Evolutionary conservation across 352 stramenopile species (phyloP), one percentile per base, ranked within the genome.

Genomic region (Phytophthora ohioensis): DNA sequence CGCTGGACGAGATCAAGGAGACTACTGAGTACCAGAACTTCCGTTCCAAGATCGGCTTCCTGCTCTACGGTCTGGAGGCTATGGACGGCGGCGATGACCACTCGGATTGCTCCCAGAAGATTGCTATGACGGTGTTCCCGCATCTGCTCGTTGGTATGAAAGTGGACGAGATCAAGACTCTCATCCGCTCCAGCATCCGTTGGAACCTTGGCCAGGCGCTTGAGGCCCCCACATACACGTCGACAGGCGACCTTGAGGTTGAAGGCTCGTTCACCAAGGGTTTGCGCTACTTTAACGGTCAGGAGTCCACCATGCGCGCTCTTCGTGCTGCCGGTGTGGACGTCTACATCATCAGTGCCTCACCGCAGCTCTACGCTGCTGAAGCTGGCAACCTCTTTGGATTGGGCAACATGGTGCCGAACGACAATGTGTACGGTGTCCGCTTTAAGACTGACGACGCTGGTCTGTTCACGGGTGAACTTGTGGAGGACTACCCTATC

Each of bases 281-380:
- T 3, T 58, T 91, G 36, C 82, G 82, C 17, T 71, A 82, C 45
- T 91, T 88, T 58, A 88, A 87, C 54, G 82, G 82, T 13, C 80
- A 91, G 53, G 80, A 91, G 66, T 82, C 82, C 1, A 76, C 67
- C 12, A 88, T 91, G 80, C 80, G 80, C 21, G 78, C 71, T n/a
- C 67, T 88, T 34, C 74, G 79, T 42, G 76, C 73, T 4, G 57
- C 72, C 34, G 73, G 64, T 45, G 66, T 76, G 9, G 79, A 86
- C 35, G 80, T 91, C 15, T 88, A 84, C 69, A 71, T 91, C 49
- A 88, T 91, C 75, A 88, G 80, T 41, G 82, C 82, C 43, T 88
- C 82, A 15, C 82, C 82, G n/a, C 57, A 88, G 59, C 69, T 85
- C 4, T 89, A 78, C 48, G 82, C 83, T 15, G 79, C 84, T 42